These are phyloP conservation scores for Maudiozyma saulgeensis DNA, from an alignment of 805 yeast genomes.

Conservation along the genomic window DNA sequence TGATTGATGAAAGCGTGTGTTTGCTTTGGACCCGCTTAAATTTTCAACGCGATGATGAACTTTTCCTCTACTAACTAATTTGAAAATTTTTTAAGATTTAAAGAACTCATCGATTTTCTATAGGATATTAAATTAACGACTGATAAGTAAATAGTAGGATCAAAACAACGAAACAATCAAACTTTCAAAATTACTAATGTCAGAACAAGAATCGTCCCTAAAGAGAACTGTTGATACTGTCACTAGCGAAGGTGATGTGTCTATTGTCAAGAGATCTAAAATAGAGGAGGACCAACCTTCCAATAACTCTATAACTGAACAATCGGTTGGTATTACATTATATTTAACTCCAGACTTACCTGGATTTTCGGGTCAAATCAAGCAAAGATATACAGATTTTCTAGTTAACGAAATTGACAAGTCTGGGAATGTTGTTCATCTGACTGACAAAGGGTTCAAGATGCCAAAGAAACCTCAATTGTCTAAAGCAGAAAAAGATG, in stretches of 20 bases:
- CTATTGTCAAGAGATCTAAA: conserved; percentile 9
- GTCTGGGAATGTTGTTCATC: conserved; percentile 62
- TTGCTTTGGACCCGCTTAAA: neutral
- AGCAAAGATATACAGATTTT: conserved; percentile 88
- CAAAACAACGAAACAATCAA: too few species aligned
- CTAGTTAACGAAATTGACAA: conserved; percentile 78
- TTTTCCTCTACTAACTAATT: neutral
- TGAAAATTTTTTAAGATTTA: too few species aligned
- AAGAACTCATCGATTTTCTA: too few species aligned
- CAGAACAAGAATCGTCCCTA: conserved; percentile 4
- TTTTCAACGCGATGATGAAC: neutral
- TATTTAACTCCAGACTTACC: conserved; percentile 43
- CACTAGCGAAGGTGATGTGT: neutral
- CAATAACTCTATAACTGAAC: conserved; percentile 46
- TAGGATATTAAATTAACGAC: neutral
- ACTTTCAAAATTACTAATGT: conserved; percentile 3
- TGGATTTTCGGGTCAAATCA: conserved; percentile 73
- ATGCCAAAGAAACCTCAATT: conserved; percentile 40
- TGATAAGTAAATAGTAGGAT: neutral
- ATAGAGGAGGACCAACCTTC: neutral
- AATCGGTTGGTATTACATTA: conserved; percentile 80
- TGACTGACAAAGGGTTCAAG: conserved; percentile 64
- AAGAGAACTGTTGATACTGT: conserved; percentile 12
- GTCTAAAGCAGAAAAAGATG: conserved; percentile 33
- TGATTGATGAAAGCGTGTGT: too few species aligned